These are phyloP conservation scores for Cryptococcus depauperatus DNA, from an alignment of 1,284 basidiomycete genomes.

Conservation along the genomic window DNA sequence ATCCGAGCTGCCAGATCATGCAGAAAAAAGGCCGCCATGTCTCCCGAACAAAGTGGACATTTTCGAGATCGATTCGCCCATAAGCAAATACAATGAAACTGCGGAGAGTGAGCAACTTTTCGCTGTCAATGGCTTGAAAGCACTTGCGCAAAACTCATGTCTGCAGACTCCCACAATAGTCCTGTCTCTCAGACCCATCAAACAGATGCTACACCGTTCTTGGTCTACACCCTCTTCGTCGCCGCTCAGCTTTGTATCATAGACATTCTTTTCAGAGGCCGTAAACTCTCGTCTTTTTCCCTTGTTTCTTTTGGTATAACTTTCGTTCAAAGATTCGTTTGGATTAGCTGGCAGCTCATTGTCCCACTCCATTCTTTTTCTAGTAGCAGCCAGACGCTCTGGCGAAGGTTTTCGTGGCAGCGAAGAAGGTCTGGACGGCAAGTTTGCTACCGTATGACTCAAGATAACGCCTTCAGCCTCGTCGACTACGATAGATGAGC, in stretches of 20 bases:
- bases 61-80: constrained; percentile 61
- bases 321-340: constrained; percentile 18
- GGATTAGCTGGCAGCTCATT: constrained; percentile 19
- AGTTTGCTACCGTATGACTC: constrained; percentile 26
- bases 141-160: constrained; percentile 59
- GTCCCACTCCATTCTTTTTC: constrained; percentile 34
- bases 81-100: constrained; percentile 73
- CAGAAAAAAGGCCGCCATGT: constrained; percentile 67
- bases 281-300: background rate
- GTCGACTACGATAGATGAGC: constrained; percentile 18
- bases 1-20: constrained; percentile 50
- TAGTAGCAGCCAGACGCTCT: constrained; percentile 11
- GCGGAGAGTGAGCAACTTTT: constrained; percentile 6
- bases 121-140: background rate
- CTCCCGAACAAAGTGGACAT: constrained; percentile 72
- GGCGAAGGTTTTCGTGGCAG: constrained; percentile 7
- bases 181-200: constrained; percentile 65
- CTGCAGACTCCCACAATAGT: constrained; percentile 71
- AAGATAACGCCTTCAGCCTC: constrained; percentile 36
- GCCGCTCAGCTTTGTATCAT: constrained; percentile 1
- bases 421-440: constrained; percentile 22
- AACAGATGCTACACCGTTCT: constrained; percentile 56
- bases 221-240: constrained; percentile 19
- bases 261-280: background rate
- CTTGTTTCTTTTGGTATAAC: background rate